Conservation (phyloP, 2,329 filamentous ascomycete species). For the Paraconiothyrium brasiliense region DNA sequence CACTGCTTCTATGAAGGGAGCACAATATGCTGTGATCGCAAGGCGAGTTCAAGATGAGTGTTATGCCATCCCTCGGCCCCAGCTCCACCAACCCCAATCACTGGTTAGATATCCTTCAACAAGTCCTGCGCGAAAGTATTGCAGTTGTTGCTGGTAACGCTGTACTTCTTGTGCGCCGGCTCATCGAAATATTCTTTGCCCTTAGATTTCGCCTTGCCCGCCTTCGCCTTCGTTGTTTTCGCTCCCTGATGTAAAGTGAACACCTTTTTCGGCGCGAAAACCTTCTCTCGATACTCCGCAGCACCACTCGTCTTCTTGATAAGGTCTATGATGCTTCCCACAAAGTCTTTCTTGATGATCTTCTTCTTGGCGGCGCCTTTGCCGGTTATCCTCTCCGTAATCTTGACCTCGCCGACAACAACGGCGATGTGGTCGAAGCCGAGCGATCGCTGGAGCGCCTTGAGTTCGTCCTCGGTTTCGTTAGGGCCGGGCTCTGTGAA, state of each 20-base stretch:
- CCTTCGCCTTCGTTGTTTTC: neutral
- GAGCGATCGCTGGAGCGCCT: neutral
- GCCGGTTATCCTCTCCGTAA: neutral
- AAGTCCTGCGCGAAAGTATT: conserved; percentile 4
- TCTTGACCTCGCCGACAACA: neutral
- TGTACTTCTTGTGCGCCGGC: neutral
- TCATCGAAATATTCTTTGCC: neutral
- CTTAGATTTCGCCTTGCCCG: neutral
- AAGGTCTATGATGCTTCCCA: neutral
- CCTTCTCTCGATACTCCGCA: neutral
- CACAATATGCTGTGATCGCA: too few species aligned
- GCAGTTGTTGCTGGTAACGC: neutral
- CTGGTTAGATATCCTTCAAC: neutral
- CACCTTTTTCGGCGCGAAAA: neutral
- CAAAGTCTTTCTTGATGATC: neutral
- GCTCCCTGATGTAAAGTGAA: neutral
- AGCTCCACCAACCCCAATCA: neutral
- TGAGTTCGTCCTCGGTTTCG: neutral
- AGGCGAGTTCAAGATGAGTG: neutral
- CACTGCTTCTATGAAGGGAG: too few species aligned
- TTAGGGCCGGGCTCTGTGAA: conserved; percentile 1
- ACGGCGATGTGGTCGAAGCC: conserved; percentile 4
- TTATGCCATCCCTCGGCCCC: neutral
- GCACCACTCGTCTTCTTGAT: neutral
- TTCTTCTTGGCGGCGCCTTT: neutral